Conservation (phyloP, 169 alveolate species). For the Miamiensis avidus region DNA sequence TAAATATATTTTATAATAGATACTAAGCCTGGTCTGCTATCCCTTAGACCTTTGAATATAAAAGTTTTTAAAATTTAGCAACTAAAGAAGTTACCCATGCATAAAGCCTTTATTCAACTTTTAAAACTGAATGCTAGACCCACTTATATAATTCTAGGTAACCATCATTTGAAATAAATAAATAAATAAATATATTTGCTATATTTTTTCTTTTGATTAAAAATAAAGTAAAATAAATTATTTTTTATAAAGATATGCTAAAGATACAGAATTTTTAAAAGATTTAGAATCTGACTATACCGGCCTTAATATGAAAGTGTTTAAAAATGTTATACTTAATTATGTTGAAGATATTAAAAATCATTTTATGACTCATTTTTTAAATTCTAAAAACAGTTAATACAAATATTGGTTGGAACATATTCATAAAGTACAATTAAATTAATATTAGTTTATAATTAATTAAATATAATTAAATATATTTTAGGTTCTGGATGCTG, state of each 20-base stretch:
- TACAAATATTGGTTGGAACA: not conserved
- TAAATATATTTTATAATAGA: not conserved
- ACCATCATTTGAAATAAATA: too few relatives aligned
- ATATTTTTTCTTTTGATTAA: too few relatives aligned
- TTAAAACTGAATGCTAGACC: constrained; percentile 3
- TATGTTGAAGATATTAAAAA: not conserved
- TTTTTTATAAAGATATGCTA: not conserved
- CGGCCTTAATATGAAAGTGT: not conserved
- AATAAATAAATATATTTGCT: too few relatives aligned
- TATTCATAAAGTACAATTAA: not conserved
- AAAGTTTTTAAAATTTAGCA: constrained; percentile 21
- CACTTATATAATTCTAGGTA: too few relatives aligned
- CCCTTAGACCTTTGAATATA: constrained; percentile 24
- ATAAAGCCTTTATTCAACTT: not conserved
- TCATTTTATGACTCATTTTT: not conserved
- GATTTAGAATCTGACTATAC: not conserved
- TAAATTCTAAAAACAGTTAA: not conserved
- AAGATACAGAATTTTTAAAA: not conserved
- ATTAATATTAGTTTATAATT: too few relatives aligned
- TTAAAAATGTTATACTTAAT: not conserved
- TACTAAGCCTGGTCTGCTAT: constrained; percentile 12
- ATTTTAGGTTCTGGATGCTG: constrained; percentile 24
- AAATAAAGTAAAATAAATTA: too few relatives aligned
- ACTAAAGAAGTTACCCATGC: constrained; percentile 5
- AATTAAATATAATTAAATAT: too few relatives aligned